Evolutionary conservation across 2,329 filamentous ascomycete species (phyloP), one percentile per base, ranked within the genome.

Genomic region (Alternaria angustiovoidea): DNA sequence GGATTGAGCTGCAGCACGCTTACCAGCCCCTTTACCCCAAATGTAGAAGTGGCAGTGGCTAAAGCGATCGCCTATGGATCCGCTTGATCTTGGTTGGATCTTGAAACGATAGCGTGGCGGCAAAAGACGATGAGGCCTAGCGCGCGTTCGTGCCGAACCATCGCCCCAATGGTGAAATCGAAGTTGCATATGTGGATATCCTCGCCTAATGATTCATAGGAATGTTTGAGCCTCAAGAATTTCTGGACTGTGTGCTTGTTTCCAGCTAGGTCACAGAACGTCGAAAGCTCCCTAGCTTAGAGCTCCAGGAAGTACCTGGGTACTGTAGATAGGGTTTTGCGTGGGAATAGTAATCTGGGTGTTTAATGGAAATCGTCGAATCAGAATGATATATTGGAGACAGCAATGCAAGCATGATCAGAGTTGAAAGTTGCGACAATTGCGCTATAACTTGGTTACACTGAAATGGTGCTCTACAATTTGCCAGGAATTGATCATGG

Each of bases 91-190:
- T 47, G 51, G 51, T 52, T 46, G 44, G 53, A 59, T 49, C 36
- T 30, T 54, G 38, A 51, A 63, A 63, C 61, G 38, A 47, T 32
- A 53, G 28, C 38, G 55, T 57, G 48, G 57, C 36, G 43, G 24
- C 28, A n/a, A 32, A 46, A 18, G n/a, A 38, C 48, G 4, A 22
- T 24, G 34, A 20, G 26, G 41, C 42, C 32, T 63, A 61, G 61
- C 48, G 48, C 20, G 46, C 24, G 8, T 53, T 44, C 52, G 48
- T 49, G 39, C 52, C 57, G 60, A 43, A 60, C 56, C 56, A 51
- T 39, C 20, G 12, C 34, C 24, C 9, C 14, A 32, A 53, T 42
- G 20, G 46, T 36, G 34, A 24, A 16, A 49, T 49, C 20, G 14
- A 49, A 48, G 34, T 36, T 34, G 20, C 46, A 16, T 5, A 34